Evolutionary conservation across 2,329 filamentous ascomycete genomes (phyloP).

Genomic region (Ilyonectria robusta): DNA sequence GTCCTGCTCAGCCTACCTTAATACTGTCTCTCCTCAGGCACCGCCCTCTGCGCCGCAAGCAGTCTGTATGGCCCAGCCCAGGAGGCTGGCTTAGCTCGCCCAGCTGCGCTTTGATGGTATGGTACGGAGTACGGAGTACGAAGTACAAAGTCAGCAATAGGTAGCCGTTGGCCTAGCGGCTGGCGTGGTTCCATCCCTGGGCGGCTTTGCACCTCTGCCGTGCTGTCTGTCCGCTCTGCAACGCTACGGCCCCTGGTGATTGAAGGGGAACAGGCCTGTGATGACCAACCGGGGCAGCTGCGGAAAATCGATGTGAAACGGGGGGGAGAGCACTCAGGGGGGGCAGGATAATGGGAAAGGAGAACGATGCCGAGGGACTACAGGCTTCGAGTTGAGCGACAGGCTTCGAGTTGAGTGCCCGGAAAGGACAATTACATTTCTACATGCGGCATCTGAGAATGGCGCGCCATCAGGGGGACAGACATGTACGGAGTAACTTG

Average conservation of each 20-base stretch:
- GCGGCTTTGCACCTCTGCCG: background rate
- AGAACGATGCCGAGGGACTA: conserved; percentile 17
- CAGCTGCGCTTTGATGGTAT: conserved; percentile 1
- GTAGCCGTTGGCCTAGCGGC: conserved; percentile 5
- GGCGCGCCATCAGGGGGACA: background rate
- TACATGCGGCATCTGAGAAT: background rate
- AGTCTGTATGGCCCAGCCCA: background rate
- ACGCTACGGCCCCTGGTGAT: conserved; percentile 3
- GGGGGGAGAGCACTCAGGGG: conserved; percentile 10
- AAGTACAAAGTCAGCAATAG: conserved; percentile 4
- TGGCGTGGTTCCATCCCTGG: background rate
- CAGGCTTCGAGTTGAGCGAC: conserved; percentile 16
- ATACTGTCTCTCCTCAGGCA: too few relatives aligned
- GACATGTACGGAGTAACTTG: background rate
- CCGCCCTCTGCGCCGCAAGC: background rate
- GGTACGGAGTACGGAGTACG: background rate
- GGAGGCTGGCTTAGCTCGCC: background rate
- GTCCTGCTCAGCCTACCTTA: background rate
- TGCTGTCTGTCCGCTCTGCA: background rate
- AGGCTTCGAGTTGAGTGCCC: conserved; percentile 20
- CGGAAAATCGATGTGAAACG: conserved; percentile 23
- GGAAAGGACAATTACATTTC: conserved; percentile 2
- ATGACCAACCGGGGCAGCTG: conserved; percentile 18
- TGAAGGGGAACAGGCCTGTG: conserved; percentile 13
- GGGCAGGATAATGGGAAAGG: conserved; percentile 11